Evolutionary conservation across 164 flowering plant species (phyloP).

Genomic region (Annona cherimola): DNA sequence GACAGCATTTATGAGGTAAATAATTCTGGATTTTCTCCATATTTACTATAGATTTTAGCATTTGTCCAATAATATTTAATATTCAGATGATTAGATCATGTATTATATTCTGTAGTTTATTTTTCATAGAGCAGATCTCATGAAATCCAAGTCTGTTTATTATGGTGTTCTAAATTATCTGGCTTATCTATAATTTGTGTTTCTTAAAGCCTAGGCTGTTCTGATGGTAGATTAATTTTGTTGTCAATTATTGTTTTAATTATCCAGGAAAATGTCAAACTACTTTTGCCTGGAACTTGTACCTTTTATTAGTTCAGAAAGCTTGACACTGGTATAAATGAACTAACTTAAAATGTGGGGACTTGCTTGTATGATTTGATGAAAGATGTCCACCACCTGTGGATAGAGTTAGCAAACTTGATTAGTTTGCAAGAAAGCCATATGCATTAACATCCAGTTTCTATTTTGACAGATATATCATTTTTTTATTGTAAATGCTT

Average conservation of each 20-base stretch:
- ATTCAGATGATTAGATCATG: background rate
- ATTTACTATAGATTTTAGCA: background rate
- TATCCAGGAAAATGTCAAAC: background rate
- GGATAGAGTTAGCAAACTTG: background rate
- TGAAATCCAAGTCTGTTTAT: background rate
- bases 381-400: background rate
- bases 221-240: background rate
- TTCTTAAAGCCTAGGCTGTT: background rate
- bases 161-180: background rate
- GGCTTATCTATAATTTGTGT: background rate
- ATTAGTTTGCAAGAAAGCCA: no score
- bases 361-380: no score
- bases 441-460: no score
- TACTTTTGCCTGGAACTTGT: background rate
- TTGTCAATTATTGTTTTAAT: background rate
- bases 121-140: background rate
- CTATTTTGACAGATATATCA: no score
- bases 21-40: background rate
- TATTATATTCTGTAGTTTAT: background rate
- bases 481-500: no score
- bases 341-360: background rate
- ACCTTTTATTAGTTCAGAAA: background rate
- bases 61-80: background rate
- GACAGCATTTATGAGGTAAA: constrained; percentile 84
- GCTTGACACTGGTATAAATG: background rate